Base-by-base conservation (phyloP, 2,329 filamentous ascomycete species). In the Teratosphaeria viscida region DNA sequence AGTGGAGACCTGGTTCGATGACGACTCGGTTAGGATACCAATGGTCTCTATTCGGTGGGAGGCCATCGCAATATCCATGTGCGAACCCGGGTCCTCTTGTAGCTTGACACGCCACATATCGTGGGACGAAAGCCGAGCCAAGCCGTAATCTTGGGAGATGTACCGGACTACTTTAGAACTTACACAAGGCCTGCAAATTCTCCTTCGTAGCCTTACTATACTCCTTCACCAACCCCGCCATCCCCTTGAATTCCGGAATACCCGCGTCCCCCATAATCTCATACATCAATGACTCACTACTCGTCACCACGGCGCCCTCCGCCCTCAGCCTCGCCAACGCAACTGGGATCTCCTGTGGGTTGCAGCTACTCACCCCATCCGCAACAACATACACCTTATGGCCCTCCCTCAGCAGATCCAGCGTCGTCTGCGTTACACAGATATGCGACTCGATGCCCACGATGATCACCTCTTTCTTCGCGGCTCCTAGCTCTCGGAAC, bases 361-460 rank as follows among this genome's bases (percentile, higher is more conserved):
- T 95, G 73, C 89, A 90, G 75, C 88, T 92, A 70, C 88, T 92
- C 52, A 97, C 92, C 35, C 85, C 92, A 74, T 97, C 92, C 57
- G 91, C 90, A 35, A 96, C 79, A 47, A 97, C 78, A 73, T 95
- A 96, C 6, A 96, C 92, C 57, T 79, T 79, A 74, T 96, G 89
- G 0, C 91, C 91, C 1, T 81, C 80, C 26, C 79, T 78, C 52
- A 94, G 77, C 55, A 95, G 77, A 76, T 96, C 92, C 52, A 96
- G 80, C 16, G 89, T 85, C 52, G 92, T 96, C 80, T 97, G 92
- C 62, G 90, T 92, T 34, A 97, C 85, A 78, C 92, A 97, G 72
- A 97, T 94, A 76, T 97, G 92, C 49, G 85, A 84, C 76, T 97
- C 92, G 71, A 97, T 96, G 43, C 92, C 92, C 16, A 96, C 87